These are phyloP conservation scores for Euryodendron excelsum DNA, from an alignment of 148 eudicot genomes.

Conservation along the genomic window DNA sequence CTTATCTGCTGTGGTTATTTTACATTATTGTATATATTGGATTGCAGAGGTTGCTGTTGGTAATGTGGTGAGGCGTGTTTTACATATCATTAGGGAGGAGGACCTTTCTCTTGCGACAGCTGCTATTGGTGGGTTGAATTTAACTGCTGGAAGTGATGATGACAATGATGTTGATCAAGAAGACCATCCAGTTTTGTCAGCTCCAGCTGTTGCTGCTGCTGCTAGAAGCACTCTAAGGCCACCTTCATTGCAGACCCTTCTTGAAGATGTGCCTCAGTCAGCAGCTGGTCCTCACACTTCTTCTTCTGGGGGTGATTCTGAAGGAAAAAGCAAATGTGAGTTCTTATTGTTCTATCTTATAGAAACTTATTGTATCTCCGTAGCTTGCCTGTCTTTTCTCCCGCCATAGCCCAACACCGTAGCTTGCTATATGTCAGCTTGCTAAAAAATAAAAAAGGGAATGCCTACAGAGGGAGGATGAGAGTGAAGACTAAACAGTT, in stretches of 20 bases:
- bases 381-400: too few relatives aligned
- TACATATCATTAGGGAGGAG: constrained; percentile 92
- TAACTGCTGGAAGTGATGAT: constrained; percentile 76
- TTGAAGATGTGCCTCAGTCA: constrained; percentile 80
- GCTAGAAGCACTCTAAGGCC: constrained; percentile 87
- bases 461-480: too few relatives aligned
- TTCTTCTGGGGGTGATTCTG: constrained; percentile 97
- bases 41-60: constrained; percentile 97
- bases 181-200: constrained; percentile 68
- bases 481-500: too few relatives aligned
- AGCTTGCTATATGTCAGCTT: too few relatives aligned
- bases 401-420: too few relatives aligned
- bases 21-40: constrained; percentile 9
- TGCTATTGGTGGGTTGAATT: constrained; percentile 68
- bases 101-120: constrained; percentile 82
- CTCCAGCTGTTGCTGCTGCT: constrained; percentile 91
- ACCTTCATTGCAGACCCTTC: constrained; percentile 95
- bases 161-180: constrained; percentile 49
- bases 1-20: neutral
- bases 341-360: constrained; percentile 13
- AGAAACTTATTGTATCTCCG: neutral
- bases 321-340: constrained; percentile 94
- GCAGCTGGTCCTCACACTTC: constrained; percentile 60
- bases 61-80: constrained; percentile 86
- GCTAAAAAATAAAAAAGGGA: too few relatives aligned